Percentiles rank a stretch among this genome's conserved stretches.
Conservation (phyloP, 1,139 yeast species). For the Magnusiomyces suaveolens region DNA sequence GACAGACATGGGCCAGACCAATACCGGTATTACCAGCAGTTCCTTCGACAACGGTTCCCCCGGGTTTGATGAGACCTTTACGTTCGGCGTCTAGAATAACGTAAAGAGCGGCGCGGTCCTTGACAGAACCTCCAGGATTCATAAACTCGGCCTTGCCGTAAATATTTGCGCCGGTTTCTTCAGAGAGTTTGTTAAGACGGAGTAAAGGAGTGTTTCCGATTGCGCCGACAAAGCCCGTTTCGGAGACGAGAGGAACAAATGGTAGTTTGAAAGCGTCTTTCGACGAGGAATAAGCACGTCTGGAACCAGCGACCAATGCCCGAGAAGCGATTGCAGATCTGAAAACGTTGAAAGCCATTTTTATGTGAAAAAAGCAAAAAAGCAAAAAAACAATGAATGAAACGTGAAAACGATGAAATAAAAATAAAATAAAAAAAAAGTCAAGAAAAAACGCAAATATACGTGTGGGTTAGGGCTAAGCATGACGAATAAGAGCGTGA, state of each 20-base stretch:
- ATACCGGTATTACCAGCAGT: constrained; percentile 83
- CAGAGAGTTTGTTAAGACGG: constrained; percentile 51
- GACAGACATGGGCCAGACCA: constrained; percentile 80
- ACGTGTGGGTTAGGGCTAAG: too few species aligned
- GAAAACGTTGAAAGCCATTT: too few species aligned
- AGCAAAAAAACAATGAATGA: too few species aligned
- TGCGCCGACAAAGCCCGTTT: constrained; percentile 60
- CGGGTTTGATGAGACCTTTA: constrained; percentile 55
- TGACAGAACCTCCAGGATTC: constrained; percentile 93
- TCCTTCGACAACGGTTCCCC: constrained; percentile 64
- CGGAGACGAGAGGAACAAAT: constrained; percentile 52
- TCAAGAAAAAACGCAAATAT: not conserved
- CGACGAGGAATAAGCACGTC: constrained; percentile 4
- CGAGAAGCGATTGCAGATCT: too few species aligned
- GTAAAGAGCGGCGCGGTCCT: constrained; percentile 81
- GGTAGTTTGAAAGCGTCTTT: constrained; percentile 30
- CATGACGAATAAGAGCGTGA: too few species aligned
- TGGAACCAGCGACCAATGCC: too few species aligned
- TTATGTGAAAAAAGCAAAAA: too few species aligned
- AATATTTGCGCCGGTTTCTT: constrained; percentile 59
- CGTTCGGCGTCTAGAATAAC: constrained; percentile 72
- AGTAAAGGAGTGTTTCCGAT: constrained; percentile 84
- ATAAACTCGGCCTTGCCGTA: constrained; percentile 85
- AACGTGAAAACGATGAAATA: too few species aligned
- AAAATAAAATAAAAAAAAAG: not conserved